Evolutionary conservation across 2,329 filamentous ascomycete genomes (phyloP).

Genomic region (Nigrograna mackinnonii): DNA sequence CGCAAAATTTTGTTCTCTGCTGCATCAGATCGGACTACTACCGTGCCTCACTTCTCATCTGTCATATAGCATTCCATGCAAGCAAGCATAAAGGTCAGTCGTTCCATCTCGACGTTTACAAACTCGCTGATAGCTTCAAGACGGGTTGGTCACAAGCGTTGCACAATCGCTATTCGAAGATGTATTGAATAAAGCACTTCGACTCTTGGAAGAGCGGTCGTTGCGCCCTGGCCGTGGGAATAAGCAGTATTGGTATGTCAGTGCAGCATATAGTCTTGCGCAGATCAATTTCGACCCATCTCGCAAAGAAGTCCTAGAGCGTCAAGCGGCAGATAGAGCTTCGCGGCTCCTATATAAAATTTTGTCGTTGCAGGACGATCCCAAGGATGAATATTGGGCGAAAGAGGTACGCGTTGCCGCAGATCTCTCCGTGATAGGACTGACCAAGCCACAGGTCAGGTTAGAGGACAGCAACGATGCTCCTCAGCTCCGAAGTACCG

Average conservation of each 20-base stretch:
- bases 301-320: constrained; percentile 19
- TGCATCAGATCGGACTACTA: constrained; percentile 23
- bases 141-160: constrained; percentile 11
- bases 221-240: constrained; percentile 37
- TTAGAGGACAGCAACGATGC: background rate
- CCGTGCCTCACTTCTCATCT: constrained; percentile 19
- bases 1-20: constrained; percentile 14
- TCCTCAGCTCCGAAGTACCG: background rate
- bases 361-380: constrained; percentile 20
- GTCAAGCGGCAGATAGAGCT: constrained; percentile 23
- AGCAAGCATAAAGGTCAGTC: constrained; percentile 7
- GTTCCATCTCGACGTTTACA: background rate
- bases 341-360: constrained; percentile 20
- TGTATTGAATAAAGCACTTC: constrained; percentile 24
- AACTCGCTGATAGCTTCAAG: constrained; percentile 12
- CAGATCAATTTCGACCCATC: constrained; percentile 22
- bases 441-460: too few relatives aligned
- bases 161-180: constrained; percentile 12
- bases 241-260: constrained; percentile 40
- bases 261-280: constrained; percentile 35
- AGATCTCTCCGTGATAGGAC: too few relatives aligned
- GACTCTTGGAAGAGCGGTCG: constrained; percentile 37
- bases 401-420: constrained; percentile 16
- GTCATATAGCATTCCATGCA: constrained; percentile 21
- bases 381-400: constrained; percentile 10